Conservation (phyloP, 2,329 filamentous ascomycete species). For the Exophiala sp. region DNA sequence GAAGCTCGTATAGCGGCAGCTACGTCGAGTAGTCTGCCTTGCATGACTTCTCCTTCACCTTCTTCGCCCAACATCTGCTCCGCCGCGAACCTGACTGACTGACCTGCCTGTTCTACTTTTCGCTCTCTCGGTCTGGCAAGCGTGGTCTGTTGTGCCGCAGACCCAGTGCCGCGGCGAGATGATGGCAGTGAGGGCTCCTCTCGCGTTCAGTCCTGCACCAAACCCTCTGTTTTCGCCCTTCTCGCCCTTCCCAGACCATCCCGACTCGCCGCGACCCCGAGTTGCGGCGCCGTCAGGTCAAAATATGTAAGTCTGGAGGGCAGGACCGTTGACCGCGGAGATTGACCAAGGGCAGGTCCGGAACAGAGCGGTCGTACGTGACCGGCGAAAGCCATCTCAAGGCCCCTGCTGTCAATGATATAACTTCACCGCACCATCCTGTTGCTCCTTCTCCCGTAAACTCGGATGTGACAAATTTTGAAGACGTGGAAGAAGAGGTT, state of each 20-base stretch:
- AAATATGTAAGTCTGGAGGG: constrained; percentile 51
- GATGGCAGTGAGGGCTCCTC: constrained; percentile 59
- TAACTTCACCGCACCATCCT: constrained; percentile 47
- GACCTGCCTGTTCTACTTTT: too few species aligned
- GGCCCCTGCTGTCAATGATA: constrained; percentile 33
- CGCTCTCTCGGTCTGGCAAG: constrained; percentile 6
- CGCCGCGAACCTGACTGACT: neutral
- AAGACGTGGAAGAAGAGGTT: constrained; percentile 77
- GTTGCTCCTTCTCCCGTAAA: constrained; percentile 63
- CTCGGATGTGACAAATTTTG: constrained; percentile 58
- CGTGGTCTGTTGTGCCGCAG: constrained; percentile 19
- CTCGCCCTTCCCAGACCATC: constrained; percentile 52
- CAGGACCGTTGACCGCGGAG: constrained; percentile 32
- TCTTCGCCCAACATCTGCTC: neutral
- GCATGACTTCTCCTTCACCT: constrained; percentile 5
- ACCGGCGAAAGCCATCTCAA: constrained; percentile 22
- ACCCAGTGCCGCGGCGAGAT: constrained; percentile 12
- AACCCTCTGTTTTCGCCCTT: constrained; percentile 52
- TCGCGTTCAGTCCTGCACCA: constrained; percentile 52
- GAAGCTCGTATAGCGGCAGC: neutral
- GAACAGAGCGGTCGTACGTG: constrained; percentile 11
- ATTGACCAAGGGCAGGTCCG: constrained; percentile 34
- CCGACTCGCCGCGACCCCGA: constrained; percentile 46
- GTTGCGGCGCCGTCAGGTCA: constrained; percentile 47
- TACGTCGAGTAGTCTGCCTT: constrained; percentile 18